Base-by-base conservation (phyloP, 345 rosid genomes). In the Citropsis articulata region DNA sequence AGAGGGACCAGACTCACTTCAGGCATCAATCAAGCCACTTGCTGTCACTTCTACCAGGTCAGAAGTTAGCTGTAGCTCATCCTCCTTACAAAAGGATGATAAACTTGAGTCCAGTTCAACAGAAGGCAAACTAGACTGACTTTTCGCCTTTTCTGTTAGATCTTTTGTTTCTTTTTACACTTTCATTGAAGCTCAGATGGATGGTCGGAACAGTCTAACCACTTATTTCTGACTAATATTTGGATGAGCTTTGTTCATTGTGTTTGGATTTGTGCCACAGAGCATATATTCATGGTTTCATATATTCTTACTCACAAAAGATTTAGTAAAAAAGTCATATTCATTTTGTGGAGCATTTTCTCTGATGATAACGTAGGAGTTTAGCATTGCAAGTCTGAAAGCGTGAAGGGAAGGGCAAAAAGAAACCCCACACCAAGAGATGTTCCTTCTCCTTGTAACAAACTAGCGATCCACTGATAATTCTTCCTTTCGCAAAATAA, bases 1-100 rank as follows among this genome's bases (percentile, higher is more conserved):
- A 0, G 97, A 94, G 76, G 98, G 97, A 9, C 98, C 99, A 1
- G 95, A 94, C 75, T 87, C 94, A 75, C 90, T 96, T 14, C 83
- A 75, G 68, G 83, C 89, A 36, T 86, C 87, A 1, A 71, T 87
- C 64, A 80, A 82, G 16, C 95, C 97, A 59, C 90, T 92, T 74
- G 60, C 77, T 33, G 64, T 75, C 13, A 73, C 86, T 7, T 38
- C 87, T 24, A 68, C 83, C 0, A 80, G 80, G 73, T 75, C 85
- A 45, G 83, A 72, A 22, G 28, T 67, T 59, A 63, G 75, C 81
- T 36, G 55, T 53, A 77, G 70, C 79, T 53, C 81, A 21, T 64
- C 82, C 22, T 53, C 86, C 18, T 36, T 25, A 66, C 64, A 72
- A 68, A 69, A 75, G 57, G 63, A 73, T 67, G 8, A 38, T 56